Evolutionary conservation across 2,329 filamentous ascomycete genomes (phyloP), one percentile per base, ranked within the genome.

Genomic region (Helminthosporium solani): DNA sequence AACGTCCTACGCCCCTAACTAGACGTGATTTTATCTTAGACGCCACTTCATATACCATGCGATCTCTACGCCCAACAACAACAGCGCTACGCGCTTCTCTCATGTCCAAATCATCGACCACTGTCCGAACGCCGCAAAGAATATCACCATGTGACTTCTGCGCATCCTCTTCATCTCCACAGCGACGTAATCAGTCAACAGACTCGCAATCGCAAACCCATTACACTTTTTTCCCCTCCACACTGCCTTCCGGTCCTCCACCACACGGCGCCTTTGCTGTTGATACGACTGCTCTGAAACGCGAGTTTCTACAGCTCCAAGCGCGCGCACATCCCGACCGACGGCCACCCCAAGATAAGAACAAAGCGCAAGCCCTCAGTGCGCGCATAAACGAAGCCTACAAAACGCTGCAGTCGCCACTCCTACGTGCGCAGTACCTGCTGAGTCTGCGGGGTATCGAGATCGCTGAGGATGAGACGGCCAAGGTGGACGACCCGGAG

Each of bases 301-400:
- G 82, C 54, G 94, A 99, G 67, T 97, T 95, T 73, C 83, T 97
- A 12, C 81, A 83, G 49, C 80, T 96, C 1, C 94, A 99, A 73
- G 81, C 84, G 15, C 78, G 79, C 34, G 81, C 86, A 9, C 88
- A 94, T 70, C 88, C 88, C 1, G 88, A 94, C 68, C 75, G 86
- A 49, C 73, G 75, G 18, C 68, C 74, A 0, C 58, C 64, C n/a
- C 61, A 72, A 3, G 64, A 73, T 30, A 83, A 83, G 58, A 72
- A 74, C 33, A 75, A 79, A 38, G 90, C 90, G 16, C 88, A 95
- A 69, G 87, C 84, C 0, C 76, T 85, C n/a, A 94, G 87, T 8
- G 82, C 89, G 7, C 80, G 82, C 20, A 91, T 97, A 69, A 97
- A 97, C 76, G 86, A 90, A 56, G 94, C 94, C 0, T 97, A 95